Evolutionary conservation across 495 filamentous ascomycete genomes (phyloP).

Genomic region (Friedmanniomyces simplex): DNA sequence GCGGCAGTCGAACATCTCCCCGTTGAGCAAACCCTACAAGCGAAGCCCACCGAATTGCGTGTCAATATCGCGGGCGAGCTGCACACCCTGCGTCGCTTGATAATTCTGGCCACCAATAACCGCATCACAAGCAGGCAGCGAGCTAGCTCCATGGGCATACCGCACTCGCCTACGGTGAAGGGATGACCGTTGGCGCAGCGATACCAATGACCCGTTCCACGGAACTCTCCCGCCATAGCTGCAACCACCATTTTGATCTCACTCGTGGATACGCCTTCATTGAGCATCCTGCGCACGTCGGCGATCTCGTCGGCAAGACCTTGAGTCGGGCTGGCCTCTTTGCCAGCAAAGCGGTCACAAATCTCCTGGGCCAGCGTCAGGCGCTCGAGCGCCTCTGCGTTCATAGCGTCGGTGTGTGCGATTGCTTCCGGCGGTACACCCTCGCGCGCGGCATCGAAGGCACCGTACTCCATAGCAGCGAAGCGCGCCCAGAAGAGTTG

Average conservation of each 20-base stretch:
- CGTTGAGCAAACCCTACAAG: not conserved
- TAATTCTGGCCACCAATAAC: conserved; percentile 52
- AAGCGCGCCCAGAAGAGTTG: conserved; percentile 34
- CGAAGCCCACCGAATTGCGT: conserved; percentile 27
- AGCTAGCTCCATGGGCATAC: conserved; percentile 53
- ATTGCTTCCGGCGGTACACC: not conserved
- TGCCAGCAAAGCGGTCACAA: conserved; percentile 14
- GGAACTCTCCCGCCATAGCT: conserved; percentile 27
- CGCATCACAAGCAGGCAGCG: conserved; percentile 53
- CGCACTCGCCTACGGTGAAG: conserved; percentile 67
- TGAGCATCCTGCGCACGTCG: conserved; percentile 26
- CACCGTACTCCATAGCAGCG: conserved; percentile 29
- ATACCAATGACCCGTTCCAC: conserved; percentile 44
- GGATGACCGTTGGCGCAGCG: conserved; percentile 56
- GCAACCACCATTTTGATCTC: conserved; percentile 34
- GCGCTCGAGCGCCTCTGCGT: conserved; percentile 13
- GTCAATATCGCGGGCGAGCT: conserved; percentile 41
- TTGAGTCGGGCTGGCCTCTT: not conserved
- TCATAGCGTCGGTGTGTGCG: conserved; percentile 4
- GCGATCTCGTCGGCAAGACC: not conserved
- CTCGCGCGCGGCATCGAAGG: not conserved
- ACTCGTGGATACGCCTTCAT: conserved; percentile 33
- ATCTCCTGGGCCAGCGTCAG: conserved; percentile 25
- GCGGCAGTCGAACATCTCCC: too few species aligned
- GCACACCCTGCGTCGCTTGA: conserved; percentile 41